Conservation (phyloP, 768 basidiomycete genomes). For the Leccinum subgranulosum region DNA sequence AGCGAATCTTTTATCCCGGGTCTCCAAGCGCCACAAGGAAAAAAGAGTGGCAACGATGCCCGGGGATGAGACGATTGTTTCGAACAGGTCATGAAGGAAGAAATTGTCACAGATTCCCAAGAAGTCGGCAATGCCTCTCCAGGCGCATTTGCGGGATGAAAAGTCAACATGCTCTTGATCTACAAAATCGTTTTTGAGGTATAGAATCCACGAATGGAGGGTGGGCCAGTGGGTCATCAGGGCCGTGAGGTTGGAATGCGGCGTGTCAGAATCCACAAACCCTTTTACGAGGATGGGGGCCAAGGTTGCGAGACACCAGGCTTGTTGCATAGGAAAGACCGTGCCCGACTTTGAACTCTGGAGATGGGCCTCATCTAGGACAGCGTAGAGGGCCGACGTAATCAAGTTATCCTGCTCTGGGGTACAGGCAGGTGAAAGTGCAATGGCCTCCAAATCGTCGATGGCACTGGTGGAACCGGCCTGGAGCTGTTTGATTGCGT, state of each 20-base stretch:
- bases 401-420: constrained; percentile 17
- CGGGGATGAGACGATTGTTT: constrained; percentile 13
- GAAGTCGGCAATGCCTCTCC: constrained; percentile 18
- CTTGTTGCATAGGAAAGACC: constrained; percentile 20
- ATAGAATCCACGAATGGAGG: constrained; percentile 25
- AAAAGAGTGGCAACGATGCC: constrained; percentile 21
- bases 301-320: constrained; percentile 16
- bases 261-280: background rate
- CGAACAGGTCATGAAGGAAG: constrained; percentile 17
- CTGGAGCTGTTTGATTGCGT: constrained; percentile 18
- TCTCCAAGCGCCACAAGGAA: constrained; percentile 28
- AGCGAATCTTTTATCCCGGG: constrained; percentile 18
- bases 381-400: constrained; percentile 17
- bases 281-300: constrained; percentile 10
- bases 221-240: constrained; percentile 17
- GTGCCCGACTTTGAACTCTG: constrained; percentile 10
- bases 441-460: constrained; percentile 16
- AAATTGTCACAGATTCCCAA: constrained; percentile 16
- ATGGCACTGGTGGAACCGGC: constrained; percentile 22
- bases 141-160: constrained; percentile 23
- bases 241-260: background rate
- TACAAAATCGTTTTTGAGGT: constrained; percentile 22
- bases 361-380: constrained; percentile 19
- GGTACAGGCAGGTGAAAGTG: constrained; percentile 18
- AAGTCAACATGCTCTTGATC: constrained; percentile 17